Base-by-base conservation (phyloP, 78 protist genomes). In the Dictyostelium citrinum region DNA sequence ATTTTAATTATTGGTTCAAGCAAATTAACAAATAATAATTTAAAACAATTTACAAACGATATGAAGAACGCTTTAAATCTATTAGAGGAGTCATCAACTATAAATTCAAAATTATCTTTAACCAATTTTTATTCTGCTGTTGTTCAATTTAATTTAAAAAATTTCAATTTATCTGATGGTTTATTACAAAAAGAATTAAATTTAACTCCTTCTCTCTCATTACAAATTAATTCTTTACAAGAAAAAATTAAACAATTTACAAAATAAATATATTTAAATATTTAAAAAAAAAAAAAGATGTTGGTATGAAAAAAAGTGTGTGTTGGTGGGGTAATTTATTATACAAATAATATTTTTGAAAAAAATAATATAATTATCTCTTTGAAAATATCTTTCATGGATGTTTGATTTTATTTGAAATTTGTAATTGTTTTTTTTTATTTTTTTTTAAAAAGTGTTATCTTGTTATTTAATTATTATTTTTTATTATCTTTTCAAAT, bases 41-140 rank as follows among this genome's bases (percentile, higher is more conserved):
- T 24, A 35, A 82, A 85, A 75, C 91, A 85, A 85, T 67, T 41
- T 3, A 67, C 37, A 24, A 74, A 72, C 37, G 91, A 85, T 55
- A 74, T 76, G 64, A 76, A 39, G 39, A 37, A 10, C 16, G 68
- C 74, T 31, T 29, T n/a, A 17, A 11, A n/a, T 51, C 31, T 33
- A 20, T 22, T 82, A 7, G 46, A 20, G 39, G 77, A 68, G 2
- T 43, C 80, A n/a, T 9, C 70, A 16, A 31, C 22, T 3, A 12
- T 8, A 41, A 82, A 82, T 41, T 45, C 77, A 11, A 82, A 43
- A 82, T 2, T 82, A 22, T 46, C 90, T 27, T 43, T 82, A 14
- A 49, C 90, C 4, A 61, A 82, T 39, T 45, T 45, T 22, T 82
- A 68, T 43, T 12, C 24, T 5, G 60, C 79, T 55, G 71, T 67